phyloP scores from a whole-genome alignment of 2,329 filamentous ascomycete species.

The Pyricularia grisea region DNA sequence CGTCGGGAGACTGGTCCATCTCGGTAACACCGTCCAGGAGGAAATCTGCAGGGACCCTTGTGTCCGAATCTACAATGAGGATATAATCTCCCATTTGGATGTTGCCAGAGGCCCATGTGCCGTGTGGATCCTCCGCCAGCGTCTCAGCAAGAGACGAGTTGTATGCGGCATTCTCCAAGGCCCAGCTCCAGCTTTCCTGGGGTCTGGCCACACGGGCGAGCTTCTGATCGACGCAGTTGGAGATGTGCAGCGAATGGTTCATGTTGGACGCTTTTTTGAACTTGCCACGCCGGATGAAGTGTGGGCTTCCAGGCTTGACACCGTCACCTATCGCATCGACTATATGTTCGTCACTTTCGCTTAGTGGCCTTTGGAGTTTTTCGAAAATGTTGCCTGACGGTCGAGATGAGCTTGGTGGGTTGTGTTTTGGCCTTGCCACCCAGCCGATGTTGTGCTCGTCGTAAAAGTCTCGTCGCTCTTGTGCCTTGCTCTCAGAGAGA shows the following conservation, averaged over 20 bases:
- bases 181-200: constrained; percentile 51
- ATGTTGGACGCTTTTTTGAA: constrained; percentile 66
- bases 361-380: neutral
- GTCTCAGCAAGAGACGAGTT: constrained; percentile 55
- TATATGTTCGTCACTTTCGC: neutral
- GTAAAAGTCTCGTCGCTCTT: constrained; percentile 57
- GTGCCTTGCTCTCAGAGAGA: constrained; percentile 50
- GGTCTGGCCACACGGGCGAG: constrained; percentile 56
- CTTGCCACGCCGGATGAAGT: constrained; percentile 55
- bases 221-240: constrained; percentile 62
- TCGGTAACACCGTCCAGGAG: constrained; percentile 71
- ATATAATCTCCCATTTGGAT: constrained; percentile 82
- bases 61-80: constrained; percentile 69
- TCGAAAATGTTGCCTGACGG: neutral
- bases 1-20: constrained; percentile 71
- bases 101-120: constrained; percentile 72
- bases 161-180: constrained; percentile 29
- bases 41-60: constrained; percentile 68
- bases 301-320: constrained; percentile 36
- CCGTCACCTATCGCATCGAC: neutral
- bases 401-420: neutral
- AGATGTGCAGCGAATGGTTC: constrained; percentile 62
- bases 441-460: constrained; percentile 61
- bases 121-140: constrained; percentile 57
- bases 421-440: constrained; percentile 54